Base-by-base conservation (phyloP, 1,284 basidiomycete species). In the Athelia sp. region DNA sequence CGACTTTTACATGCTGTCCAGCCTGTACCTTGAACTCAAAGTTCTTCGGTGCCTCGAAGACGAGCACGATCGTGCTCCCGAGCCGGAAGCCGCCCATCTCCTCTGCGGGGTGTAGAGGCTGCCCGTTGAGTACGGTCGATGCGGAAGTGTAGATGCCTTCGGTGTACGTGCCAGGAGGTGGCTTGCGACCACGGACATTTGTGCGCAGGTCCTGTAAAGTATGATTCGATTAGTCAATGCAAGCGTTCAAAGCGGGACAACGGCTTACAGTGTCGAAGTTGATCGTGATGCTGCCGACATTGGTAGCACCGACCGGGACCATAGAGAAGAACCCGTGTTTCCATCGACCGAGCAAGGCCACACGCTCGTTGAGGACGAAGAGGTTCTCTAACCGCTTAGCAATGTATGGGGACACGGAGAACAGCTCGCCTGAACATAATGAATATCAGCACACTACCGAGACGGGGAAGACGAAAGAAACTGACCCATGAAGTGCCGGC, bases 1-100 rank as follows among this genome's bases (percentile, higher is more conserved):
- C 96, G 26, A 98, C 92, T 64, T 85, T 88, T 57, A 98, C 82
- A 68, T 89, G 91, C 65, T 96, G 80, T 2, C 93, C 93, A 0
- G 85, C 76, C 57, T 85, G 73, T n/a, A 96, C 77, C 1, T 72
- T 66, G 61, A 98, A 98, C 62, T 84, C 78, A 64, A 95, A 98
- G 36, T 83, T 72, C 52, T 78, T 73, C 0, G 97, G 95, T 0
- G 95, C 96, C 71, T 99, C 97, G 62, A 98, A 98, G 1, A 99
- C 91, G 43, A 99, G 76, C 18, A 99, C 96, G 60, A 99, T 89
- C 2, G 96, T 99, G 64, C 89, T 93, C 1, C 96, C 97, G 1
- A 99, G 76, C 60, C 86, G 87, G 74, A 99, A 99, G 0, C 94
- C 95, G 45, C 96, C 96, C 90, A 98, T 94, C 72, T 99, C 95